Base-by-base conservation (phyloP, 78 protist genomes). In the Dictyostelium brefeldianum region DNA sequence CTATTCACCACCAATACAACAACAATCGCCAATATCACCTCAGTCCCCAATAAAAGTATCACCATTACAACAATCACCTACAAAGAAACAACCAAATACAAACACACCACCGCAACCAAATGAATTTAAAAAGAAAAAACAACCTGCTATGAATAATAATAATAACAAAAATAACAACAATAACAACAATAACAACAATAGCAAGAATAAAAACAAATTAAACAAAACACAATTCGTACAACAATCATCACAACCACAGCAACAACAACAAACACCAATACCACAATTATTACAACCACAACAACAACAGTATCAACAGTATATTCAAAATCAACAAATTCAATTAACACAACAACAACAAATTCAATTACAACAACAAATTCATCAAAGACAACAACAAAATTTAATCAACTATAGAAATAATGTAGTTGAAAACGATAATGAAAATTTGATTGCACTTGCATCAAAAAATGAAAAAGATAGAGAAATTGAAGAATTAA, bases 401-500 rank as follows among this genome's bases (percentile, higher is more conserved):
- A n/a, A n/a, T 47, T 22, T 74, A 41, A n/a, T 20, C 4, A 41
- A 31, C 11, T 71, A 43, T 17, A 71, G 47, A n/a, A 74, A n/a
- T 20, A 74, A 74, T 47, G 12, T 70, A 36, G 43, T 25, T 9
- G 25, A 70, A 20, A 17, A 70, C 43, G 53, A 70, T 43, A 41
- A 8, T 70, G 41, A 29, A 17, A 41, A 6, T 5, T 8, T 70
- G 4, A 43, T 70, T 18, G 53, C 47, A 12, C 9, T 70, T 5
- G 47, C 51, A 47, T 47, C n/a, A 29, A 65, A 65, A 12, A 65
- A 15, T 65, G 73, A 65, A 65, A 65, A 65, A 27, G 73, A 65
- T 65, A 65, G 73, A 65, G 73, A 65, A 29, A 65, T 65, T 7
- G 73, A 65, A 5, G 89, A 81, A 14, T 25, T 67, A n/a, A 48